Conservation (phyloP, 805 yeast genomes). For the Candida railenensis region DNA sequence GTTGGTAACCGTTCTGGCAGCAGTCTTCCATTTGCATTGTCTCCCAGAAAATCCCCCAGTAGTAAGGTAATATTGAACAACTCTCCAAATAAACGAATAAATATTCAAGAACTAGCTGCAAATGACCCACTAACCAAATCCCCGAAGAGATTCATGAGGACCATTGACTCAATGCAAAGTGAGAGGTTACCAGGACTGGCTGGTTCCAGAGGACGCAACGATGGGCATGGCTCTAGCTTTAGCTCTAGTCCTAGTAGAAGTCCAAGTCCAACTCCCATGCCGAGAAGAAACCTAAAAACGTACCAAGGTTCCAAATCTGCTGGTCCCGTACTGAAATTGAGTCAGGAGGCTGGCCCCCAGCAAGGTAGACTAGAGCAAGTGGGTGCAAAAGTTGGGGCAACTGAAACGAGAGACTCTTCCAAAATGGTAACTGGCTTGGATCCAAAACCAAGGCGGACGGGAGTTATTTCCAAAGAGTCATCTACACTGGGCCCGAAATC, state of each 20-base stretch:
- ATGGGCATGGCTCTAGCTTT: too few relatives aligned
- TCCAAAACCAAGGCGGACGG: too few relatives aligned
- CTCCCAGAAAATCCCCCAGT: constrained; percentile 17
- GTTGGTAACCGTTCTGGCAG: neutral
- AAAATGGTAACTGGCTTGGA: too few relatives aligned
- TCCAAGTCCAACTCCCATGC: neutral
- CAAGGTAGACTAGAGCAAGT: too few relatives aligned
- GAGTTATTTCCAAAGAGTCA: too few relatives aligned
- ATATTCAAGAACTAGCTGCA: neutral
- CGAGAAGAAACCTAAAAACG: neutral
- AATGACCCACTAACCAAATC: constrained; percentile 15
- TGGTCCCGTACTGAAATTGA: too few relatives aligned
- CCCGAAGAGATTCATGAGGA: constrained; percentile 13
- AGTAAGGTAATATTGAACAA: constrained; percentile 7
- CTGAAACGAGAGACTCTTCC: too few relatives aligned
- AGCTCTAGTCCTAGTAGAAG: neutral
- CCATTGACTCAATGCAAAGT: constrained; percentile 6
- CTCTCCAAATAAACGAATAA: neutral
- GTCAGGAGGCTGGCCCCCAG: neutral
- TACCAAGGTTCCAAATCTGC: neutral
- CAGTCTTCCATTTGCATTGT: constrained; percentile 1
- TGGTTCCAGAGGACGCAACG: neutral
- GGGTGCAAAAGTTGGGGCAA: too few relatives aligned
- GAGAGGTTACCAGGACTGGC: neutral
- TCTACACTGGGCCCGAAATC: too few relatives aligned